phyloP scores from a whole-genome alignment of 2,329 filamentous ascomycete species.

The Alternaria rosae region DNA sequence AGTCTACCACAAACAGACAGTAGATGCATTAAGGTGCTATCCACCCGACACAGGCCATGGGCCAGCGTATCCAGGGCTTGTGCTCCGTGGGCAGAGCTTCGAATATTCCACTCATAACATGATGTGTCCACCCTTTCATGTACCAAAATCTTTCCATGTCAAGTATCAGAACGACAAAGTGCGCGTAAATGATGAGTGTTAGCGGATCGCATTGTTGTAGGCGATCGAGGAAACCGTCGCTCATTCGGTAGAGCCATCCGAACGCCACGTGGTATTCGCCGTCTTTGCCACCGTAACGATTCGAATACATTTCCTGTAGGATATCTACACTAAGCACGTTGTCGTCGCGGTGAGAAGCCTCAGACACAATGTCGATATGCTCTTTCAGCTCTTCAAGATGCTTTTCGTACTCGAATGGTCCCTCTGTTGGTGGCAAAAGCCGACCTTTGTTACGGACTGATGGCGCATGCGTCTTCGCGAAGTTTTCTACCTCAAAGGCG shows the following conservation, averaged over 20 bases:
- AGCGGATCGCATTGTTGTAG: conserved; percentile 31
- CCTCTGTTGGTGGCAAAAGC: conserved; percentile 16
- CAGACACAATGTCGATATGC: conserved; percentile 15
- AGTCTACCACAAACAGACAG: not conserved
- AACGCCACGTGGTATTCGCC: conserved; percentile 37
- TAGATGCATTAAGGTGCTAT: conserved; percentile 23
- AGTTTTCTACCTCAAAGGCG: conserved; percentile 10
- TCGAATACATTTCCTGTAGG: conserved; percentile 29
- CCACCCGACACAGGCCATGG: conserved; percentile 32
- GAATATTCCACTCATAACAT: conserved; percentile 37
- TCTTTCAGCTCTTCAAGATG: conserved; percentile 27
- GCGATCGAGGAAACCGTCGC: conserved; percentile 31
- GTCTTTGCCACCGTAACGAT: conserved; percentile 32
- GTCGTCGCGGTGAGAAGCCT: not conserved
- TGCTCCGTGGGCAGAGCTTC: conserved; percentile 26
- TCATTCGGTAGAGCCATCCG: conserved; percentile 36
- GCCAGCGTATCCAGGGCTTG: conserved; percentile 33
- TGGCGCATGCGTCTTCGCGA: conserved; percentile 17
- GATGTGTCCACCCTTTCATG: conserved; percentile 40
- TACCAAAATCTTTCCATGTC: conserved; percentile 43
- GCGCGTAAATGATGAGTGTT: conserved; percentile 34
- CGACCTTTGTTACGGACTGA: conserved; percentile 11
- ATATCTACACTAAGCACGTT: conserved; percentile 22
- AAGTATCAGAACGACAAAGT: conserved; percentile 36
- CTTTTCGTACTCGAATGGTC: conserved; percentile 25